Conservation (phyloP, 306 rosid species). For the Lotus japonicus region DNA sequence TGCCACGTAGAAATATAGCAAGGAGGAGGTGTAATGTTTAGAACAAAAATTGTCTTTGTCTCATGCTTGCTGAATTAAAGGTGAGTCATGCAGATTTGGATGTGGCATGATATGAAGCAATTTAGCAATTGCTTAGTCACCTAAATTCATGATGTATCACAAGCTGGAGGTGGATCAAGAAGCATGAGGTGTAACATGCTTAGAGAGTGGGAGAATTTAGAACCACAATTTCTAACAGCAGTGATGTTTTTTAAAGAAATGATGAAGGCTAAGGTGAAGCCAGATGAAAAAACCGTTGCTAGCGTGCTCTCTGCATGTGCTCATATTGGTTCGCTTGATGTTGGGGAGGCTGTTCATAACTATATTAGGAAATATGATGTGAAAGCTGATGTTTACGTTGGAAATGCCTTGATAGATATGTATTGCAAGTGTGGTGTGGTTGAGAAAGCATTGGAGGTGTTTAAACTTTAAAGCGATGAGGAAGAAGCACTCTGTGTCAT, state of each 20-base stretch:
- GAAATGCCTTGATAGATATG: slow-evolving; percentile 75
- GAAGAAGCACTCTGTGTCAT: slow-evolving; percentile 59
- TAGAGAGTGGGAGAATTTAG: no score
- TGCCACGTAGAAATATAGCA: no score
- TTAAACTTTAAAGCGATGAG: slow-evolving; percentile 56
- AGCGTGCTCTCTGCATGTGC: slow-evolving; percentile 89
- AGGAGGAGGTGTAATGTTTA: no score
- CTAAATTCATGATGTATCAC: no score
- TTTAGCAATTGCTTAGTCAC: no score
- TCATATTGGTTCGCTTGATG: slow-evolving; percentile 72
- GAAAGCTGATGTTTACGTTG: slow-evolving; percentile 60
- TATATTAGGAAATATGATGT: slow-evolving; percentile 46
- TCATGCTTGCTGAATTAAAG: no score
- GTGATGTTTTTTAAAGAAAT: slow-evolving; percentile 67
- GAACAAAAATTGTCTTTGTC: no score
- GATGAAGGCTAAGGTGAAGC: slow-evolving; percentile 71
- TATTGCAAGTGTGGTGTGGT: slow-evolving; percentile 82
- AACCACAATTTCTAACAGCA: no score
- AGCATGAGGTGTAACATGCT: no score
- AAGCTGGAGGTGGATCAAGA: no score
- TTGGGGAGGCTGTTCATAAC: slow-evolving; percentile 61
- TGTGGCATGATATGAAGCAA: no score
- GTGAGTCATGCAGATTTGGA: no score
- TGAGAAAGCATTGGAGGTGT: slow-evolving; percentile 69
- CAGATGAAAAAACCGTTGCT: slow-evolving; percentile 61